phyloP scores from a whole-genome alignment of 2,329 filamentous ascomycete genomes.

The Fusarium heterosporum region DNA sequence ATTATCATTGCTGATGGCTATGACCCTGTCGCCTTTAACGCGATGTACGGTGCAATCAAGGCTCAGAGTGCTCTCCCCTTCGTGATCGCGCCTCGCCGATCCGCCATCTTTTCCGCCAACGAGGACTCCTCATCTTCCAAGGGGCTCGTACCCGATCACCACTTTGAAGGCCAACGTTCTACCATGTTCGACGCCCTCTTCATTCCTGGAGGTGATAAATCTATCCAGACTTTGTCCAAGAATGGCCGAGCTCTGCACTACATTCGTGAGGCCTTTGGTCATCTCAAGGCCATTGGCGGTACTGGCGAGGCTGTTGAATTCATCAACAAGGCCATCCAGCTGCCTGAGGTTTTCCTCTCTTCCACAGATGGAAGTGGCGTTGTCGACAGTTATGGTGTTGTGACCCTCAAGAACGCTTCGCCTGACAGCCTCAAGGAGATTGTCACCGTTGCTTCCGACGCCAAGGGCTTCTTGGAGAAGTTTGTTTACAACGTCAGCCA shows the following conservation, averaged over 20 bases:
- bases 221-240: constrained; percentile 71
- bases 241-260: constrained; percentile 81
- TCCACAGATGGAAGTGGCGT: constrained; percentile 57
- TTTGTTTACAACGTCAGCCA: constrained; percentile 77
- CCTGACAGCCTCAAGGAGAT: constrained; percentile 71
- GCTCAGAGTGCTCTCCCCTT: constrained; percentile 75
- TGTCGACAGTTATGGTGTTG: constrained; percentile 78
- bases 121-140: constrained; percentile 64
- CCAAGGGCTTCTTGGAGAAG: constrained; percentile 75
- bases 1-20: constrained; percentile 84
- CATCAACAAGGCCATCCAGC: constrained; percentile 61
- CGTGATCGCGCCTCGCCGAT: constrained; percentile 77
- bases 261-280: constrained; percentile 83
- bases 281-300: constrained; percentile 82
- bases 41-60: constrained; percentile 71
- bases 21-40: constrained; percentile 73
- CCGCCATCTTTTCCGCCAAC: constrained; percentile 71
- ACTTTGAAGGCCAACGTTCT: constrained; percentile 82
- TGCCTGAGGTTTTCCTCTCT: constrained; percentile 58
- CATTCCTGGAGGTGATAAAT: constrained; percentile 76
- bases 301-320: constrained; percentile 78
- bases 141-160: constrained; percentile 76
- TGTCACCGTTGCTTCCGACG: constrained; percentile 73
- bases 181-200: constrained; percentile 86
- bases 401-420: constrained; percentile 69